These are phyloP conservation scores for Croton laevigatus DNA, from an alignment of 441 rosid species.

Conservation along the genomic window DNA sequence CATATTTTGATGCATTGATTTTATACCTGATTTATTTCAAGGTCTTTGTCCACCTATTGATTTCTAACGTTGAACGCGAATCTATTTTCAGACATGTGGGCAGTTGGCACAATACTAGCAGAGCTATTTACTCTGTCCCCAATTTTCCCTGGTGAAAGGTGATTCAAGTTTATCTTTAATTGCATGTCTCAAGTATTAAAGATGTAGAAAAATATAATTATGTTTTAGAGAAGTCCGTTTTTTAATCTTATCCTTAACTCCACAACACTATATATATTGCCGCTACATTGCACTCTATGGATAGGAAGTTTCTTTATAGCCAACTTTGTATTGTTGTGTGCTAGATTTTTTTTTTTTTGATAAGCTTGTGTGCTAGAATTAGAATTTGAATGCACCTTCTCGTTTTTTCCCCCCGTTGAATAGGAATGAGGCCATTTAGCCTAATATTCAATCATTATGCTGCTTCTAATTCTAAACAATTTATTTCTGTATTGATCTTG, in stretches of 20 bases:
- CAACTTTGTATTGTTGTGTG: too few species aligned
- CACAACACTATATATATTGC: neutral
- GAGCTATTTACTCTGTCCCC: constrained; percentile 80
- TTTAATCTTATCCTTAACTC: neutral
- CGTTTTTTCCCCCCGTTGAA: neutral
- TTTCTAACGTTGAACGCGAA: constrained; percentile 24
- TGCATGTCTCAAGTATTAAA: neutral
- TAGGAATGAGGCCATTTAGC: neutral
- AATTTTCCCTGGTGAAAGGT: constrained; percentile 95
- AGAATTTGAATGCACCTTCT: neutral
- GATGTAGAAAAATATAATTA: constrained; percentile 9
- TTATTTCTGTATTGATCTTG: neutral
- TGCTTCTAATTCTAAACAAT: neutral
- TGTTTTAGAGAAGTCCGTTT: neutral
- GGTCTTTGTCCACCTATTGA: constrained; percentile 2
- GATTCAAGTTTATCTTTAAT: constrained; percentile 14
- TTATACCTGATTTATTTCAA: neutral
- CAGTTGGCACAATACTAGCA: constrained; percentile 95
- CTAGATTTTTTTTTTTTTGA: too few species aligned
- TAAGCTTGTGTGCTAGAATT: neutral
- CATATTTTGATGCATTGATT: neutral
- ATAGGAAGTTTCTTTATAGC: neutral
- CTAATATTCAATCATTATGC: neutral
- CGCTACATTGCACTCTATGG: neutral
- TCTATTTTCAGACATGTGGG: constrained; percentile 85